These are phyloP conservation scores for Teunomyces kruisii DNA, from an alignment of 805 yeast genomes.

Conservation along the genomic window DNA sequence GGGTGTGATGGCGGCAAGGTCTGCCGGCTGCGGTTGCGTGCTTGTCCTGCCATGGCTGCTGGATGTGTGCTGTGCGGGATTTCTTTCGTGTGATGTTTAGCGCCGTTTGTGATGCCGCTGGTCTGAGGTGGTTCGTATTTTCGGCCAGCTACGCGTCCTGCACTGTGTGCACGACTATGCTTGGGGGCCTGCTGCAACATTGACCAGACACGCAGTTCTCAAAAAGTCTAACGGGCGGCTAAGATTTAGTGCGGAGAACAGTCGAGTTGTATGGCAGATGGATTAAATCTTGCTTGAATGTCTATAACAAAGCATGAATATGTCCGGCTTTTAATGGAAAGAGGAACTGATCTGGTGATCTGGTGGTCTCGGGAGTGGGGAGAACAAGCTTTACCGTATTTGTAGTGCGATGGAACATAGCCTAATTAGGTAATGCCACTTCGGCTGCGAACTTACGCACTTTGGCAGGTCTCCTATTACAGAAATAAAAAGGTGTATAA, in stretches of 20 bases:
- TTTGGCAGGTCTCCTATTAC: background rate
- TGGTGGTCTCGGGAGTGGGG: too few species aligned
- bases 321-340: too few species aligned
- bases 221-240: too few species aligned
- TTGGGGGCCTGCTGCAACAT: too few species aligned
- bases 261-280: too few species aligned
- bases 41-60: slow-evolving; percentile 1
- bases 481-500: background rate
- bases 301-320: too few species aligned
- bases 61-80: background rate
- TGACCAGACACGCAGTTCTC: too few species aligned
- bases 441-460: background rate
- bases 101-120: background rate
- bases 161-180: background rate
- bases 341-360: too few species aligned
- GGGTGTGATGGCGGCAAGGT: slow-evolving; percentile 33
- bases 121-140: background rate
- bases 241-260: too few species aligned
- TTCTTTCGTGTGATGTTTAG: background rate
- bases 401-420: background rate
- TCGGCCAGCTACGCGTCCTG: slow-evolving; percentile 1
- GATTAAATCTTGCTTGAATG: too few species aligned
- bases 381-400: too few species aligned
- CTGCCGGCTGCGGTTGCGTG: slow-evolving; percentile 3
- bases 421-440: background rate